These are phyloP conservation scores for Dispira simplex DNA, from an alignment of 192 early-diverging fungal species.

Conservation along the genomic window DNA sequence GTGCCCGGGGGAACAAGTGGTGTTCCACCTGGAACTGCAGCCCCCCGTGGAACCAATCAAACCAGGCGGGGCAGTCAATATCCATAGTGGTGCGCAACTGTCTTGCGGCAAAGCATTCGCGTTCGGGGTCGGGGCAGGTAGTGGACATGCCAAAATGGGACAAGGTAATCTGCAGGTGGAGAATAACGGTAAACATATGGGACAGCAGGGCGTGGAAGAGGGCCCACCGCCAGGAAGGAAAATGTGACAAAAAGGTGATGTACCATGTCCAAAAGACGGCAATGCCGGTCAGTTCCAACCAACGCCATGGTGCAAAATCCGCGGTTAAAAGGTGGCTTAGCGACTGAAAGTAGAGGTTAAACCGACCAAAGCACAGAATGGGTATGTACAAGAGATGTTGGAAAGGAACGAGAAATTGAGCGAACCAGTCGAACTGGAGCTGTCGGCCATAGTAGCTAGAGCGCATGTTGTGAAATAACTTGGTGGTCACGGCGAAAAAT, in stretches of 20 bases:
- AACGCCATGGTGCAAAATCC: slow-evolving; percentile 52
- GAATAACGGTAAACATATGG: slow-evolving; percentile 64
- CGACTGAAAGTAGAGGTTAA: slow-evolving; percentile 74
- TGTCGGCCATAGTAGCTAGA: slow-evolving; percentile 77
- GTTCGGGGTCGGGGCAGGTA: slow-evolving; percentile 40
- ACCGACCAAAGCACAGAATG: slow-evolving; percentile 77
- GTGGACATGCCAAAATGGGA: slow-evolving; percentile 93
- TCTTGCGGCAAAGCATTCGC: slow-evolving; percentile 71
- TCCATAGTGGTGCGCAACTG: slow-evolving; percentile 91
- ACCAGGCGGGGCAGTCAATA: slow-evolving; percentile 80
- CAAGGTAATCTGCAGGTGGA: slow-evolving; percentile 94
- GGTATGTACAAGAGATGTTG: slow-evolving; percentile 84
- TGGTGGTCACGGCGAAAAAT: slow-evolving; percentile 76
- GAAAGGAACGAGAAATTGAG: slow-evolving; percentile 57
- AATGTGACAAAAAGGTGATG: slow-evolving; percentile 38
- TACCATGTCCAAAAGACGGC: slow-evolving; percentile 71
- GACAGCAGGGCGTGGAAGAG: slow-evolving; percentile 58
- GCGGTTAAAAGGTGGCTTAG: slow-evolving; percentile 47
- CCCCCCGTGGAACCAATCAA: slow-evolving; percentile 98
- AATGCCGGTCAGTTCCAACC: slow-evolving; percentile 60
- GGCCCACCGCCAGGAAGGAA: slow-evolving; percentile 48
- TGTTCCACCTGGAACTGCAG: slow-evolving; percentile 94
- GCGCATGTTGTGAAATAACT: slow-evolving; percentile 66
- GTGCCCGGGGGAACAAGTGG: slow-evolving; percentile 87
- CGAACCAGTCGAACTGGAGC: slow-evolving; percentile 63